Evolutionary conservation across 306 rosid species (phyloP).

Genomic region (Vigna trinervia): DNA sequence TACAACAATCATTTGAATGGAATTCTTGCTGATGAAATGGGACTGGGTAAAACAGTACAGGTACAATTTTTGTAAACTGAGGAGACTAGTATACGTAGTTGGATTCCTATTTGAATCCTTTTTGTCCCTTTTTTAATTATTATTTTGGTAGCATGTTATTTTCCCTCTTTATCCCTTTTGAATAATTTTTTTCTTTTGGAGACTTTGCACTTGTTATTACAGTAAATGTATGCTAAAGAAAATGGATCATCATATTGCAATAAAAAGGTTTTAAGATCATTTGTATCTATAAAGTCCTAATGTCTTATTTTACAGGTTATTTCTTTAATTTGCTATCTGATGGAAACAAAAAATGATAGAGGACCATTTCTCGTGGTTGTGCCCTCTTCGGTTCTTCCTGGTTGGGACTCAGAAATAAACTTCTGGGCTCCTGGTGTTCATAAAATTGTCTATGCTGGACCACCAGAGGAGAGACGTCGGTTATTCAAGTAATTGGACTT

Average conservation of each 20-base stretch:
- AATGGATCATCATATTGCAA: slow-evolving; percentile 27
- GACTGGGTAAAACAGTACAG: slow-evolving; percentile 99
- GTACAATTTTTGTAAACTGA: slow-evolving; percentile 51
- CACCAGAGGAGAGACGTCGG: slow-evolving; percentile 95
- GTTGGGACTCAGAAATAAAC: slow-evolving; percentile 96
- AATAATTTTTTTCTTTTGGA: slow-evolving; percentile 11
- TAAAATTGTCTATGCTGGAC: slow-evolving; percentile 88
- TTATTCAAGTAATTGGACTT: slow-evolving; percentile 80
- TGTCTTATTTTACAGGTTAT: slow-evolving; percentile 69
- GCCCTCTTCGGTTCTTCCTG: slow-evolving; percentile 98
- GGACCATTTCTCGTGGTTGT: slow-evolving; percentile 99
- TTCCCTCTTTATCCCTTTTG: neutral
- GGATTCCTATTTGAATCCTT: neutral
- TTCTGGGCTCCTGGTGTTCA: slow-evolving; percentile 90
- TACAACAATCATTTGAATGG: slow-evolving; percentile 98
- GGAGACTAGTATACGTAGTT: slow-evolving; percentile 8
- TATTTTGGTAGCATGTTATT: slow-evolving; percentile 5
- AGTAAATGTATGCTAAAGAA: slow-evolving; percentile 24
- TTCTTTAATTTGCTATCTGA: slow-evolving; percentile 93
- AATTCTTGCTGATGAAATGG: slow-evolving; percentile 99
- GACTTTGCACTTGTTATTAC: slow-evolving; percentile 29
- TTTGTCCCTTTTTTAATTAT: slow-evolving; percentile 10
- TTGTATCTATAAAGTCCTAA: slow-evolving; percentile 33
- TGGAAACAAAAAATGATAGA: slow-evolving; percentile 96
- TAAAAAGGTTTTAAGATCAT: slow-evolving; percentile 7